Evolutionary conservation across 768 basidiomycete species (phyloP).

Genomic region (Termitomyces sp.): DNA sequence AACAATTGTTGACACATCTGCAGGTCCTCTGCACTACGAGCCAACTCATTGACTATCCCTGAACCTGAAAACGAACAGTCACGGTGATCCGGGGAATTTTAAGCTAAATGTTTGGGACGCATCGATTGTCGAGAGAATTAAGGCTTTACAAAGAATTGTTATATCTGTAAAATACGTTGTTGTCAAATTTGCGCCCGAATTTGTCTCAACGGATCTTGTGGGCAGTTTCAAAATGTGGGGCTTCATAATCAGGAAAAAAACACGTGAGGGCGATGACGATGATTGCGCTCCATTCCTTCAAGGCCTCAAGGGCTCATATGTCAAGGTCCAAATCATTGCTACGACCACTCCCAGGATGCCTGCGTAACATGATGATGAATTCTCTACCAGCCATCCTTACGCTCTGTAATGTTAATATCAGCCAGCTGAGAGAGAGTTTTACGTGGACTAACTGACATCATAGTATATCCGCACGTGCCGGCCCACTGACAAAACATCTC

Average conservation of each 20-base stretch:
- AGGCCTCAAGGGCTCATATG: neutral
- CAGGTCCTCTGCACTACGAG: slow-evolving; percentile 11
- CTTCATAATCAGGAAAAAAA: no score
- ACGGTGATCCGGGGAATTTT: no score
- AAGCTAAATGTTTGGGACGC: neutral
- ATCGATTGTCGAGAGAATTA: neutral
- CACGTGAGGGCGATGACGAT: neutral
- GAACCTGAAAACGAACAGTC: no score
- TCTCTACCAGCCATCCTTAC: neutral
- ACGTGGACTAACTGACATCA: neutral
- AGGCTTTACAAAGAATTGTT: neutral
- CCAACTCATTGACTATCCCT: neutral
- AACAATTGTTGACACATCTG: no score
- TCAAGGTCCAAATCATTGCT: neutral
- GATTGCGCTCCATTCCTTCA: neutral
- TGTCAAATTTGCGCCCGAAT: no score
- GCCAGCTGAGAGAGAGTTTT: neutral
- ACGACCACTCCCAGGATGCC: neutral
- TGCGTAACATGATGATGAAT: neutral
- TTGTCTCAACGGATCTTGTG: no score
- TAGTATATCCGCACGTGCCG: neutral
- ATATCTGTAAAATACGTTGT: neutral
- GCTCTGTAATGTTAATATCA: neutral
- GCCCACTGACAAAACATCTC: neutral
- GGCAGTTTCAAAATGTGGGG: no score